Evolutionary conservation across 176 grass and related monocot genomes (phyloP), one percentile per base, ranked within the genome.

Genomic region (sorghum (Sorghum bicolor)): DNA sequence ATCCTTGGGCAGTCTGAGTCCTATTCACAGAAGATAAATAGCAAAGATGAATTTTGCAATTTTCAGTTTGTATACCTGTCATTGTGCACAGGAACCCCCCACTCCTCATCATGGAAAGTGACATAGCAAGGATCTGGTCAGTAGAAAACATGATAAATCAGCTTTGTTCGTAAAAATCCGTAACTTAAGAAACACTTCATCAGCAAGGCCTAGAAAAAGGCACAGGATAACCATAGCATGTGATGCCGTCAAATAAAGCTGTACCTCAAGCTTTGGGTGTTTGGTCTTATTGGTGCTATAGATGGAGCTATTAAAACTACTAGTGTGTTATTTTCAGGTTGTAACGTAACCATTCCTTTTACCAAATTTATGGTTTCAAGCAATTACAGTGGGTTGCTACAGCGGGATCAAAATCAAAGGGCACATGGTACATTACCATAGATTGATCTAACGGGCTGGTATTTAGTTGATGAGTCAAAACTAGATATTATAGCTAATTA

Each of bases 21-120:
- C 45, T 84, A 50, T 76, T 38, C 26, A 74, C 13, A 34, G 11
- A 81, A 76, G 55, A 81, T 47, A 40, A 44, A 61, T 43, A 88
- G 13, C 2, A 29, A 73, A 43, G 20, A 83, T 44, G 43, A 19
- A 73, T 15, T 50, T 19, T 62, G 5, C 5, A 8, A 20, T 64
- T 37, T 14, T 29, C 71, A 81, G 29, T 71, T 64, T 57, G 32
- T 85, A 73, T 89, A 96, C 96, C 89, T 94, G 66, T 99, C 96
- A 72, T 92, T 82, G 74, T 99, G 96, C 32, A 92, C 78, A 24
- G 93, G 93, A 86, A 99, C 77, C 64, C 93, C 96, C 96, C 96
- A 99, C 76, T 99, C 96, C 89, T 92, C 91, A 76, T 99, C 96
- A 89, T 99, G 93, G 70, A 96, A 99, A 89, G 86, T 67, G 82